Percentiles rank a stretch among this genome's conserved stretches.
These are phyloP conservation scores for Paramarasmius palmivorus DNA, from an alignment of 1,284 basidiomycete genomes.

Conservation along the genomic window DNA sequence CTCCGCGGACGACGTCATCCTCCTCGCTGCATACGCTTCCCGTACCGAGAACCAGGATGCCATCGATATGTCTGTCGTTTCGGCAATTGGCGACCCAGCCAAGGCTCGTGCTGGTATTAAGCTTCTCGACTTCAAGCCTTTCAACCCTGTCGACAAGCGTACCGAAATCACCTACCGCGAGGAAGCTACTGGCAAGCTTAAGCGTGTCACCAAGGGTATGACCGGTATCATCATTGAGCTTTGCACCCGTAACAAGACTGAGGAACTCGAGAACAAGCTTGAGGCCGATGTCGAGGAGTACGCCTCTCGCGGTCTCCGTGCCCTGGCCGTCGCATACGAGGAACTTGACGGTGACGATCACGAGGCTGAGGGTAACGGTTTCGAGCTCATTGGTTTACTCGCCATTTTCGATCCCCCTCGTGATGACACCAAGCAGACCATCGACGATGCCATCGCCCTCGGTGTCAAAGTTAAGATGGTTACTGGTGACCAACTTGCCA, in stretches of 20 bases:
- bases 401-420: slow-evolving; percentile 98
- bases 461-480: slow-evolving; percentile 99
- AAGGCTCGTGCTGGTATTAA: slow-evolving; percentile 91
- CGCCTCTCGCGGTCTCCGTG: slow-evolving; percentile 94
- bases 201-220: slow-evolving; percentile 99
- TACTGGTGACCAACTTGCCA: slow-evolving; percentile 98
- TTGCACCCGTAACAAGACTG: slow-evolving; percentile 96
- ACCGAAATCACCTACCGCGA: slow-evolving; percentile 98
- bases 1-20: slow-evolving; percentile 87
- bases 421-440: slow-evolving; percentile 98
- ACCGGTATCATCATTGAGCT: slow-evolving; percentile 96
- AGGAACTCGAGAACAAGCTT: slow-evolving; percentile 86
- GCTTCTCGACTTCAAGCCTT: slow-evolving; percentile 97
- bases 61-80: slow-evolving; percentile 88
- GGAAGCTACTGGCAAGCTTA: slow-evolving; percentile 90
- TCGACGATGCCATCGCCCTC: slow-evolving; percentile 93
- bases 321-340: slow-evolving; percentile 95
- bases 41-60: slow-evolving; percentile 99
- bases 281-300: slow-evolving; percentile 97
- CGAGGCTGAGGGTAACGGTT: slow-evolving; percentile 90
- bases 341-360: slow-evolving; percentile 83
- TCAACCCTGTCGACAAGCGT: slow-evolving; percentile 99
- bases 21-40: slow-evolving; percentile 93
- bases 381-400: slow-evolving; percentile 95
- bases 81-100: slow-evolving; percentile 71